These are phyloP conservation scores for Corylus heterophylla DNA, from an alignment of 306 rosid species.

Conservation along the genomic window DNA sequence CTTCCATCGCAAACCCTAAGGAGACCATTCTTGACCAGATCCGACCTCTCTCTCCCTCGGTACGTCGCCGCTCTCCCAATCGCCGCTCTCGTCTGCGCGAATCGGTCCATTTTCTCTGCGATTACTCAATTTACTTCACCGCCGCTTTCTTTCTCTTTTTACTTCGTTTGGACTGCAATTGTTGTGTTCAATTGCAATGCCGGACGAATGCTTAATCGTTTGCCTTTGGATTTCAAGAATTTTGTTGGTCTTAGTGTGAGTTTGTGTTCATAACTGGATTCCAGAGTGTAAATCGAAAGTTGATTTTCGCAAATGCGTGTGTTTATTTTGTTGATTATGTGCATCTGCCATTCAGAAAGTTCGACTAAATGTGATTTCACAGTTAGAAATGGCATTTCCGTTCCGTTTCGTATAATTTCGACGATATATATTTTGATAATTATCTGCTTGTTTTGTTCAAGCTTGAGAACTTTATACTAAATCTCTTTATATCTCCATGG, in stretches of 20 bases:
- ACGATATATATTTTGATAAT: neutral
- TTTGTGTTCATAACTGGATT: no score
- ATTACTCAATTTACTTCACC: neutral
- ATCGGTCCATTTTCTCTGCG: neutral
- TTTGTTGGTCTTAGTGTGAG: neutral
- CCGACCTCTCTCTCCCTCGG: neutral
- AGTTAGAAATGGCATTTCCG: neutral
- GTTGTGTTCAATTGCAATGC: neutral
- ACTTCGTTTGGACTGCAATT: neutral
- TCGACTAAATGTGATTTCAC: neutral
- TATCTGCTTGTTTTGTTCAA: neutral
- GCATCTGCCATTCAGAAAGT: neutral
- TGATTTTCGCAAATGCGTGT: neutral
- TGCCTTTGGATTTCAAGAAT: neutral
- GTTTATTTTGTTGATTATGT: neutral
- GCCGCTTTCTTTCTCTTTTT: neutral
- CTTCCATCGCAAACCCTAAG: neutral
- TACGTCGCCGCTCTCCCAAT: neutral
- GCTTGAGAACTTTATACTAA: neutral
- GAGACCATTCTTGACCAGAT: neutral
- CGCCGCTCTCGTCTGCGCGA: neutral
- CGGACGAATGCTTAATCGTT: neutral
- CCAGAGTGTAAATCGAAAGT: neutral
- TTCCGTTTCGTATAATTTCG: neutral
- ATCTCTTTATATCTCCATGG: neutral